Conservation (phyloP, 2,329 filamentous ascomycete genomes). For the Aspergillus ibericus region DNA sequence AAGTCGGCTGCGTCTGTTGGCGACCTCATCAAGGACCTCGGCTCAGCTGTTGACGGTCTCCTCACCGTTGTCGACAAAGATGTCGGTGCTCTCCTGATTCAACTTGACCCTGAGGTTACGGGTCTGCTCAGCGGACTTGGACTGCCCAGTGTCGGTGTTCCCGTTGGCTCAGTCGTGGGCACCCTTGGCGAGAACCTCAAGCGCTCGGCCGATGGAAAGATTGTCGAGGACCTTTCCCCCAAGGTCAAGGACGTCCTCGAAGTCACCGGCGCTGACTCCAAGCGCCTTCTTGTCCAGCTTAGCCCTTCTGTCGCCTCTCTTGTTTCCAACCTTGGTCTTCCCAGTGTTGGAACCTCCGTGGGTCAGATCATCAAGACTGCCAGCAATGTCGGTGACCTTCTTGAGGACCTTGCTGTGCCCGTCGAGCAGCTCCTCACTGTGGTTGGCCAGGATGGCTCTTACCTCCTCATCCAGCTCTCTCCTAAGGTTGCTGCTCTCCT, state of each 20-base stretch:
- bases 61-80: constrained; percentile 34
- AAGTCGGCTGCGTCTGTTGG: constrained; percentile 28
- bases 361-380: constrained; percentile 30
- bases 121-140: constrained; percentile 30
- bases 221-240: constrained; percentile 29
- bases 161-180: constrained; percentile 29
- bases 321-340: constrained; percentile 30
- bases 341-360: constrained; percentile 25
- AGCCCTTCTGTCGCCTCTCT: constrained; percentile 30
- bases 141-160: constrained; percentile 29
- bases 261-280: constrained; percentile 29
- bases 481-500: constrained; percentile 23
- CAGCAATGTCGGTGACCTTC: constrained; percentile 27
- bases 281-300: constrained; percentile 34
- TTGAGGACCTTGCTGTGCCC: constrained; percentile 22
- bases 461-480: constrained; percentile 25
- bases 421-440: constrained; percentile 24
- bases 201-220: constrained; percentile 26
- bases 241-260: constrained; percentile 28
- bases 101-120: constrained; percentile 29
- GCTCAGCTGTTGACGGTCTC: constrained; percentile 24
- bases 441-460: constrained; percentile 18
- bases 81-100: constrained; percentile 30
- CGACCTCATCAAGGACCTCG: constrained; percentile 28
- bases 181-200: constrained; percentile 31